Percentiles rank a stretch among this genome's conserved stretches.
phyloP scores from a whole-genome alignment of 148 eudicot species.

The Rhododendron mucronatum region DNA sequence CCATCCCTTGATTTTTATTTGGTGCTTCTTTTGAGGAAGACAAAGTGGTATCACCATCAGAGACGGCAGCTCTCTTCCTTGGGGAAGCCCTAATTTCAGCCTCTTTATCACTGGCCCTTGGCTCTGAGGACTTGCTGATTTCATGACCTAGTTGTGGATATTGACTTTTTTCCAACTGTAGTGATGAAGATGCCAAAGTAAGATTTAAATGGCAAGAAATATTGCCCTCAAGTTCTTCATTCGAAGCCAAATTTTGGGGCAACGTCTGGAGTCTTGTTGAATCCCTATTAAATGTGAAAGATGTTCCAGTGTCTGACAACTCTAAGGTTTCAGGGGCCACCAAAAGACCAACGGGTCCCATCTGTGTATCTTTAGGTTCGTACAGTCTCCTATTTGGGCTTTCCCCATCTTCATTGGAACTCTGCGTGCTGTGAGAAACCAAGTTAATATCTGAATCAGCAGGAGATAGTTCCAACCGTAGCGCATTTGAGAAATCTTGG shows the following conservation, averaged over 20 bases:
- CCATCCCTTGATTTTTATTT: conserved; percentile 35
- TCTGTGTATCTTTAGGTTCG: conserved; percentile 43
- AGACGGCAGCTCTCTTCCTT: conserved; percentile 10
- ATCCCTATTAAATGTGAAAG: conserved; percentile 54
- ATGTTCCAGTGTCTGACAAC: conserved; percentile 56
- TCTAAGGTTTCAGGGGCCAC: conserved; percentile 52
- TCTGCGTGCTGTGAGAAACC: conserved; percentile 76
- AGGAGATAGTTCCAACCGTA: conserved; percentile 66
- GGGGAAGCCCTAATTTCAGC: conserved; percentile 18
- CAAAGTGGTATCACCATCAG: conserved; percentile 23
- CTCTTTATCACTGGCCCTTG: conserved; percentile 19
- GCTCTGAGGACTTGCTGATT: conserved; percentile 24
- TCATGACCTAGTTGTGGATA: conserved; percentile 37
- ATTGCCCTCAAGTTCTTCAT: conserved; percentile 57
- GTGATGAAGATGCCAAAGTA: conserved; percentile 64
- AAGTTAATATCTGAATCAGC: conserved; percentile 70
- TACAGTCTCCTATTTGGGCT: conserved; percentile 48
- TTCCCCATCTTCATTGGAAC: conserved; percentile 69
- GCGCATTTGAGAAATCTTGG: conserved; percentile 64
- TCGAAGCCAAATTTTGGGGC: conserved; percentile 34
- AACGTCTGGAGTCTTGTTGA: conserved; percentile 38
- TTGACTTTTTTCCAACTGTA: conserved; percentile 38
- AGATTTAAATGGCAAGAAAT: conserved; percentile 77
- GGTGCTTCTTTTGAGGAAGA: conserved; percentile 45
- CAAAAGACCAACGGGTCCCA: conserved; percentile 29